These are phyloP conservation scores for Chaetomium tenue DNA, from an alignment of 495 filamentous ascomycete species.

Conservation along the genomic window DNA sequence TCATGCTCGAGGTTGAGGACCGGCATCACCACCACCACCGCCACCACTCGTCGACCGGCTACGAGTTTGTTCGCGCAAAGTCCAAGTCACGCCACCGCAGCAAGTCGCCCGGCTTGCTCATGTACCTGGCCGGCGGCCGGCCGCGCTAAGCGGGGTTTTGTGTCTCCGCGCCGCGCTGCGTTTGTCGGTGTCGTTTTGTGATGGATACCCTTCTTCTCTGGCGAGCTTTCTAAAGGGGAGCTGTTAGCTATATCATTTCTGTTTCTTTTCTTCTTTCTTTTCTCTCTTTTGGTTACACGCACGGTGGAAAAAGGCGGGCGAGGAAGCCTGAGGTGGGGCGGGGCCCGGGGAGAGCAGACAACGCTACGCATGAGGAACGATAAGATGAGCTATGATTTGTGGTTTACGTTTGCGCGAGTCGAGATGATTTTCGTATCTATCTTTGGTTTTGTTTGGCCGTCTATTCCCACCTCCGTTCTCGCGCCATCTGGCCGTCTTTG, in stretches of 20 bases:
- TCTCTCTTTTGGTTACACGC: not conserved
- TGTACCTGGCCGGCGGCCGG: slow-evolving; percentile 48
- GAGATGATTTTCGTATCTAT: slow-evolving; percentile 15
- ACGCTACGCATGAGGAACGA: slow-evolving; percentile 12
- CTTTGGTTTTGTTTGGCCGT: not conserved
- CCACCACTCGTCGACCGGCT: slow-evolving; percentile 37
- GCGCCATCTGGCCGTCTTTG: no score
- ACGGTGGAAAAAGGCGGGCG: not conserved
- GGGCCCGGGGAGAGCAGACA: not conserved
- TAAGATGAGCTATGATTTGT: slow-evolving; percentile 19
- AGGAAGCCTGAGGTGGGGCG: not conserved
- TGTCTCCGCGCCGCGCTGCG: slow-evolving; percentile 6
- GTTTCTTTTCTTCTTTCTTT: not conserved
- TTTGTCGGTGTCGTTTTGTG: slow-evolving; percentile 2
- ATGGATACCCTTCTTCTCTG: not conserved
- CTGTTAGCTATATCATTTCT: not conserved
- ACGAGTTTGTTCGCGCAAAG: slow-evolving; percentile 63
- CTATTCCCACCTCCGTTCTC: not conserved
- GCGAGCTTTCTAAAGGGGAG: no score
- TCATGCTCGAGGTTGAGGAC: slow-evolving; percentile 37
- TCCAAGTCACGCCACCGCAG: slow-evolving; percentile 40
- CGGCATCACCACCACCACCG: slow-evolving; percentile 49
- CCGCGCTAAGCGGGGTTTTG: slow-evolving; percentile 32
- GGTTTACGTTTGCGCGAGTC: slow-evolving; percentile 18
- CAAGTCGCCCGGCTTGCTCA: slow-evolving; percentile 49